Percentiles rank a stretch among this genome's conserved stretches.
These are phyloP conservation scores for Aspergillus sp. DNA, from an alignment of 2,329 filamentous ascomycete species.

Conservation along the genomic window DNA sequence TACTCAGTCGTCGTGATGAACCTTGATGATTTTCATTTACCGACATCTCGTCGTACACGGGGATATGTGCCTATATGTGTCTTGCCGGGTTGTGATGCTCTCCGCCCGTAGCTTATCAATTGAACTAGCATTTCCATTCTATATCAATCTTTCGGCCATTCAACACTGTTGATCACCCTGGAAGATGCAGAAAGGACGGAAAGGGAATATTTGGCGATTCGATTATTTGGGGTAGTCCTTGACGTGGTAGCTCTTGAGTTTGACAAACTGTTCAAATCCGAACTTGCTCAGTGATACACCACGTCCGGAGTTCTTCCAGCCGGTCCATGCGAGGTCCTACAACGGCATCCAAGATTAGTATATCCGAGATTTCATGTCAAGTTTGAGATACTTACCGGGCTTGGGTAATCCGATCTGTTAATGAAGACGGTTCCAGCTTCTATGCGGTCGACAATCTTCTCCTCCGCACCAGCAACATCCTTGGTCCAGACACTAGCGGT, in stretches of 20 bases:
- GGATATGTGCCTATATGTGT: too few species aligned
- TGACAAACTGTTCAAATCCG: slow-evolving; percentile 93
- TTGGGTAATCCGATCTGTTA: slow-evolving; percentile 88
- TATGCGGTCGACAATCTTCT: slow-evolving; percentile 68
- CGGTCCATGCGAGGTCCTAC: slow-evolving; percentile 90
- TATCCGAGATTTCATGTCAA: background rate
- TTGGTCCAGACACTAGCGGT: slow-evolving; percentile 98
- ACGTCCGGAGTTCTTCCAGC: slow-evolving; percentile 95
- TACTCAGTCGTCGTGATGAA: too few species aligned
- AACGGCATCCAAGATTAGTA: too few species aligned
- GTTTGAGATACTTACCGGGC: slow-evolving; percentile 63
- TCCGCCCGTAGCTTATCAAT: too few species aligned
- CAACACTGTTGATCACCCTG: too few species aligned
- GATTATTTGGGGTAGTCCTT: slow-evolving; percentile 65
- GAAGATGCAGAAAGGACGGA: too few species aligned
- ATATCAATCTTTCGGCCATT: too few species aligned
- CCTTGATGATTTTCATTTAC: too few species aligned
- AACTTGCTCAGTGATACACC: slow-evolving; percentile 85
- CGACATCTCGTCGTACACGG: too few species aligned
- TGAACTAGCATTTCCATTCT: too few species aligned
- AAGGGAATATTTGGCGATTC: background rate
- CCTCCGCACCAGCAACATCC: slow-evolving; percentile 69
- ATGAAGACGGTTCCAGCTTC: slow-evolving; percentile 96
- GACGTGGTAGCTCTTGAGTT: slow-evolving; percentile 91
- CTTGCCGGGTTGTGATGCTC: too few species aligned